Conservation (phyloP, 2,329 filamentous ascomycete species). For the Apiospora phragmitis region DNA sequence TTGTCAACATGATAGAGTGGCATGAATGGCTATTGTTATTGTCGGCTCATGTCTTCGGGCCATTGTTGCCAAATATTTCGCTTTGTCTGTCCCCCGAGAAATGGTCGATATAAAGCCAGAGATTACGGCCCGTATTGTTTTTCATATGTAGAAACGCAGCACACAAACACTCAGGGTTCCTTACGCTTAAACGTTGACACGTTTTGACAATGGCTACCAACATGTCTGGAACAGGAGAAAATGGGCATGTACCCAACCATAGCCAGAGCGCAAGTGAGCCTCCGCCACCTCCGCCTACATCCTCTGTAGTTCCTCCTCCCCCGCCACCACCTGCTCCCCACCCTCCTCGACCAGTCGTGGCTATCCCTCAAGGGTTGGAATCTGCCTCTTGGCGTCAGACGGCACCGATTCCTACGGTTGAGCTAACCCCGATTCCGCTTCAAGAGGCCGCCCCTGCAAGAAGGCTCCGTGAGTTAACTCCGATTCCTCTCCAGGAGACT, state of each 20-base stretch:
- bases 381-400: background rate
- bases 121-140: background rate
- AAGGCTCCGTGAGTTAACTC: background rate
- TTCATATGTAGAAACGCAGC: background rate
- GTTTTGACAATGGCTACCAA: conserved; percentile 8
- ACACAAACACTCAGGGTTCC: background rate
- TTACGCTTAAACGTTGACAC: background rate
- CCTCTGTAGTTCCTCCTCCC: background rate
- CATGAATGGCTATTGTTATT: background rate
- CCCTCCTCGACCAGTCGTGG: background rate
- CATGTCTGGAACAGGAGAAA: background rate
- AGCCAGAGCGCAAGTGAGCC: background rate
- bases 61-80: background rate
- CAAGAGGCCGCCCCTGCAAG: background rate
- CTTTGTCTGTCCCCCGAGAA: background rate
- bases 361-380: background rate
- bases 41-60: background rate
- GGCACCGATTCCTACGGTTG: background rate
- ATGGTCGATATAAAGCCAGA: background rate
- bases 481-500: background rate
- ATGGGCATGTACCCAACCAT: background rate
- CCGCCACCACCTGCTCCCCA: background rate
- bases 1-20: background rate
- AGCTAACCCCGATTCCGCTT: background rate
- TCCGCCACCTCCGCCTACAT: background rate